These are phyloP conservation scores for Ensete glaucum DNA, from an alignment of 176 grass and related monocot species.

Conservation along the genomic window DNA sequence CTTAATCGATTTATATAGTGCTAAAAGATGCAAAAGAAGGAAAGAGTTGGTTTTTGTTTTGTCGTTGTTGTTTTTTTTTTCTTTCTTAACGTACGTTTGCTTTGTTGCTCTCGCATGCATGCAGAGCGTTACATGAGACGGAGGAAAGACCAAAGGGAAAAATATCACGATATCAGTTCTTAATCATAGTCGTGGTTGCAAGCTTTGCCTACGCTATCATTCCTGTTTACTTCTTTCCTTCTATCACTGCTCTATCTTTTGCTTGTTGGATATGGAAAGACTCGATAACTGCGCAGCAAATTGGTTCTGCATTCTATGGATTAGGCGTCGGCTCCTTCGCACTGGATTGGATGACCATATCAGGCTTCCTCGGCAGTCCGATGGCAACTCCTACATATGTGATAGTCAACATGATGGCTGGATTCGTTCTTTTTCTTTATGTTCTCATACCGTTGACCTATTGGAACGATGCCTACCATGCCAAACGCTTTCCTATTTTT, in stretches of 20 bases:
- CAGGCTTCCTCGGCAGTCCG: neutral
- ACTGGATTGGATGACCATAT: neutral
- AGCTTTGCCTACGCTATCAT: slow-evolving; percentile 16
- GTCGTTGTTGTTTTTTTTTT: too few species aligned
- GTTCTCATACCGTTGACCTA: neutral
- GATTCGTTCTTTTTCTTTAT: neutral
- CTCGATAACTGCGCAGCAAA: neutral
- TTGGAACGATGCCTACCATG: slow-evolving; percentile 24
- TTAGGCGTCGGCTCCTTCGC: slow-evolving; percentile 1
- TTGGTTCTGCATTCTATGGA: slow-evolving; percentile 15
- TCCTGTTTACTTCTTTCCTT: slow-evolving; percentile 7
- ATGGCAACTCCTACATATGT: neutral
- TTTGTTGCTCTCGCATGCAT: neutral
- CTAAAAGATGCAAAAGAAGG: too few species aligned
- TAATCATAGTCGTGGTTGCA: neutral
- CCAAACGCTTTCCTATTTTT: slow-evolving; percentile 28
- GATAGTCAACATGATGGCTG: neutral
- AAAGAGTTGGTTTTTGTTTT: too few species aligned
- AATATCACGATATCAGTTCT: slow-evolving; percentile 21
- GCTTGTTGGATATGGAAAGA: too few species aligned
- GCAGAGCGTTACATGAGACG: slow-evolving; percentile 18
- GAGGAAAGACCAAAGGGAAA: slow-evolving; percentile 10
- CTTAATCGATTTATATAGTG: neutral
- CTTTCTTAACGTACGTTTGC: neutral
- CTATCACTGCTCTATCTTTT: neutral